Evolutionary conservation across 768 basidiomycete species (phyloP), one percentile per base, ranked within the genome.

Genomic region (Amanita rimosa): DNA sequence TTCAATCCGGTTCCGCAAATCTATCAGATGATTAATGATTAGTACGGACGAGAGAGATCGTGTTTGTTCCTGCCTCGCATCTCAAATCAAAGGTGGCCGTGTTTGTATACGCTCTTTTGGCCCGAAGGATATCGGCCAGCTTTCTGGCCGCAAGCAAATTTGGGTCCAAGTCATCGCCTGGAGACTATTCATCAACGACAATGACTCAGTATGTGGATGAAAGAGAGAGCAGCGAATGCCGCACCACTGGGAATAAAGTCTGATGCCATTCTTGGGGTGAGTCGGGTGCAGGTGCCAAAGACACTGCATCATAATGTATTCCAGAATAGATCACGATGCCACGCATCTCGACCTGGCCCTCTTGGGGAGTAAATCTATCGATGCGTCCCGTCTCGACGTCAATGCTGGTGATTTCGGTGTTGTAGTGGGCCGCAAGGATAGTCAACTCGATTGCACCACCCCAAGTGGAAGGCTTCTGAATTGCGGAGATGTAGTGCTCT

Each of bases 391-490:
- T 89, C 63, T 94, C 89, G 52, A 97, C 87, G 60, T 97, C 94
- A 49, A 95, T 73, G 53, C 85, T 89, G 2, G 82, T 79, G 33
- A 98, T 95, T 64, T 96, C 94, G 1, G 87, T 83, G 21, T 67
- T 65, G 61, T 82, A 96, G 63, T 95, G 81, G 6, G 76, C 68
- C 2, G 94, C 81, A 52, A 98, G 81, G 53, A 97, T 79, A 6
- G 81, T 70, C 2, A 98, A 79, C 65, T 93, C 93, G 60, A 98
- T 97, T 1, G 95, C 95, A 13, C 95, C 95, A 44, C 95, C 95
- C 95, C 95, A 98, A 0, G 85, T 78, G 2, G 75, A 67, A 1
- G 89, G 79, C 40, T 81, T 83, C 42, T 81, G 69, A 53, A 98
- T 98, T 3, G 85, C 86, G 4, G 70, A 54, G 53, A 92, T 85